Evolutionary conservation across 129 eudicot genomes (phyloP).

Genomic region (Helianthus annuus): HanXRQr2.0-SUNRISE NC_035443.2:148198041-148198540

Average conservation of each 20-base stretch:
- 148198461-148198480: neutral
- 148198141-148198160: too few relatives aligned
- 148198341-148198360: slow-evolving; percentile 84
- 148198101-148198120: too few relatives aligned
- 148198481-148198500: neutral
- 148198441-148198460: slow-evolving; percentile 8
- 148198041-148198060: too few relatives aligned
- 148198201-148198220: neutral
- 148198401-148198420: slow-evolving; percentile 84
- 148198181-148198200: neutral
- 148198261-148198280: neutral
- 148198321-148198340: slow-evolving; percentile 55
- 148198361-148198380: slow-evolving; percentile 85
- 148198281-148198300: neutral
- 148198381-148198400: slow-evolving; percentile 69
- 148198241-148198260: neutral
- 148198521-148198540: slow-evolving; percentile 71
- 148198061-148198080: too few relatives aligned
- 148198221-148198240: neutral
- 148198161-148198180: neutral
- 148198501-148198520: neutral
- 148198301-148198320: neutral
- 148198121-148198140: too few relatives aligned
- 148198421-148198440: slow-evolving; percentile 41
- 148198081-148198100: too few relatives aligned